Evolutionary conservation across 1,284 basidiomycete genomes (phyloP).

Genomic region (Somion occarium): DNA sequence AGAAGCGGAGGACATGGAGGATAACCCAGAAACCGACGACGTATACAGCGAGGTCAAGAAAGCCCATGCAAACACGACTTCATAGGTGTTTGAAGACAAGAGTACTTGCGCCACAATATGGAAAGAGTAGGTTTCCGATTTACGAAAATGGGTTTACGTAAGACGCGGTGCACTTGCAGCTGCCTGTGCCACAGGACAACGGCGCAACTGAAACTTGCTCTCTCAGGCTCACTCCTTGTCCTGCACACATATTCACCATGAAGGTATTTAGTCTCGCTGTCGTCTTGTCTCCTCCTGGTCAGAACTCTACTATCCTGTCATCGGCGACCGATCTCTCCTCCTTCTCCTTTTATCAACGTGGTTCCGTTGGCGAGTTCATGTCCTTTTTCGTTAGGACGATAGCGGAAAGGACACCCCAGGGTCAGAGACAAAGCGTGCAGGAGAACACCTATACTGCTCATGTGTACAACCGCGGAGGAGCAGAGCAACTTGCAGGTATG

Average conservation of each 20-base stretch:
- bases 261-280: slow-evolving; percentile 71
- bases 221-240: neutral
- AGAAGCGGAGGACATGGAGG: neutral
- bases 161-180: neutral
- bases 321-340: slow-evolving; percentile 82
- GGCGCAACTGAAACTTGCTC: neutral
- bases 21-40: slow-evolving; percentile 3
- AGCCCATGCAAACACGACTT: neutral
- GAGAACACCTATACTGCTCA: slow-evolving; percentile 95
- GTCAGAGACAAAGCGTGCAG: slow-evolving; percentile 90
- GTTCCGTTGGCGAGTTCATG: slow-evolving; percentile 85
- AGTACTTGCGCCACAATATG: too few species aligned
- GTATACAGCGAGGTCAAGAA: neutral
- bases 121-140: neutral
- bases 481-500: slow-evolving; percentile 76
- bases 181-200: neutral
- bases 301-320: slow-evolving; percentile 61
- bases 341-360: slow-evolving; percentile 93
- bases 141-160: neutral
- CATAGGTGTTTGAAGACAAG: neutral
- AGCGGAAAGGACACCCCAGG: slow-evolving; percentile 82
- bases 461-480: slow-evolving; percentile 83
- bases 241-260: slow-evolving; percentile 38
- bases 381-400: slow-evolving; percentile 92
- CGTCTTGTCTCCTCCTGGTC: slow-evolving; percentile 50